phyloP scores from a whole-genome alignment of 2,329 filamentous ascomycete genomes.

The Diplodia seriata region DNA sequence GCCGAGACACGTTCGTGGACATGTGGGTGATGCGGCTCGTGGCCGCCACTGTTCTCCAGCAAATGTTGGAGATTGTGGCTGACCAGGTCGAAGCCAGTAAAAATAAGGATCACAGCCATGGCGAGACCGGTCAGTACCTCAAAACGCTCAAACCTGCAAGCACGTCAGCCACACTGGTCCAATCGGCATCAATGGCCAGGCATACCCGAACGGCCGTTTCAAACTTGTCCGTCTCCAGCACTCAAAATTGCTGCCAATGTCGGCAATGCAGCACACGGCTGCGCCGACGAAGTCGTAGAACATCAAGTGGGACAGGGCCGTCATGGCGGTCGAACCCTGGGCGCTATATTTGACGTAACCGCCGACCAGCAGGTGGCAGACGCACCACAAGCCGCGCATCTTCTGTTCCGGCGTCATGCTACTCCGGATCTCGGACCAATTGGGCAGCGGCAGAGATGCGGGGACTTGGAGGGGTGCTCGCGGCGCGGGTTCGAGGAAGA shows the following conservation, averaged over 20 bases:
- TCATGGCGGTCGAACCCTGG: constrained; percentile 86
- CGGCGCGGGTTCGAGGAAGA: constrained; percentile 89
- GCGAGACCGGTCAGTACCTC: constrained; percentile 96
- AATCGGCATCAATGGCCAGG: neutral
- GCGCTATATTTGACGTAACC: constrained; percentile 85
- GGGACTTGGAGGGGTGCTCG: constrained; percentile 87
- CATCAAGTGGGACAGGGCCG: constrained; percentile 88
- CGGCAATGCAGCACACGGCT: constrained; percentile 87
- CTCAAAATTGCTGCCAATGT: constrained; percentile 95
- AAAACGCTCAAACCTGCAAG: constrained; percentile 74
- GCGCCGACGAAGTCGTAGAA: constrained; percentile 96
- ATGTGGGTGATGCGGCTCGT: constrained; percentile 67
- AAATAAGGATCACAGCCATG: constrained; percentile 94
- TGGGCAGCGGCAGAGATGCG: constrained; percentile 90
- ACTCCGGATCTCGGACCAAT: constrained; percentile 81
- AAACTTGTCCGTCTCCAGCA: constrained; percentile 95
- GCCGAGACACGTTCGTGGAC: constrained; percentile 70
- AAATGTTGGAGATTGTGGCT: constrained; percentile 93
- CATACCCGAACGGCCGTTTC: constrained; percentile 81
- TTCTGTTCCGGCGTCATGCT: constrained; percentile 92
- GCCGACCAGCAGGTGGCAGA: constrained; percentile 84
- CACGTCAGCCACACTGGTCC: neutral
- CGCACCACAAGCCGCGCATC: constrained; percentile 83
- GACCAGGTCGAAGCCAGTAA: constrained; percentile 94
- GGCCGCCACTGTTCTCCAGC: constrained; percentile 75